Evolutionary conservation across 768 basidiomycete species (phyloP).

Genomic region (Rhodotorula diobovata): DNA sequence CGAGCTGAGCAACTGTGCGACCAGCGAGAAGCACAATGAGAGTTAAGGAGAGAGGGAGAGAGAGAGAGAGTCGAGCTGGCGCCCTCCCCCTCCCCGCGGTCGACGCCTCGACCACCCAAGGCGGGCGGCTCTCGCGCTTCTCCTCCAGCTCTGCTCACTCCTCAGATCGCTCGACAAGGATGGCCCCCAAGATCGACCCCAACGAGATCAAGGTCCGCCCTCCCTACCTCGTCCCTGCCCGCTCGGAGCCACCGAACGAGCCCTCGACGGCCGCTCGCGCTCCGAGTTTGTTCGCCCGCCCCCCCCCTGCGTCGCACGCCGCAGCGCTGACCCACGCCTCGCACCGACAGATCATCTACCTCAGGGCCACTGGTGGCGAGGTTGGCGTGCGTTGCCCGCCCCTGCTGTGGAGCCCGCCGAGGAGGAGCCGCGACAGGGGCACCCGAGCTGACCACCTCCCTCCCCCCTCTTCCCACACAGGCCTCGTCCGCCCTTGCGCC

Average conservation of each 20-base stretch:
- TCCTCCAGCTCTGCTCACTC: conserved; percentile 6
- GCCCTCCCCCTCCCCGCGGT: too few relatives aligned
- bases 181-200: conserved; percentile 63
- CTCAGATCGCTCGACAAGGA: background rate
- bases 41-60: too few relatives aligned
- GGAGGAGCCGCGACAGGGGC: background rate
- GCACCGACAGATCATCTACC: conserved; percentile 72
- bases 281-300: background rate
- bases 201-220: conserved; percentile 72
- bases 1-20: too few relatives aligned
- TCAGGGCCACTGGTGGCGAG: conserved; percentile 97
- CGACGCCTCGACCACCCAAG: background rate
- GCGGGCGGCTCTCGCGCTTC: background rate
- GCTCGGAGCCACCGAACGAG: background rate
- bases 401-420: too few relatives aligned
- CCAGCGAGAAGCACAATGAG: too few relatives aligned
- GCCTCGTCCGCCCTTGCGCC: conserved; percentile 97
- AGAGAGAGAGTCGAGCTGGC: too few relatives aligned
- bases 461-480: conserved; percentile 10
- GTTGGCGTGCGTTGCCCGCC: conserved; percentile 56
- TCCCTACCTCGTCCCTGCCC: background rate
- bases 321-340: background rate
- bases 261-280: background rate
- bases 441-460: background rate
- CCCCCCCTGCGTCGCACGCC: too few relatives aligned